Base-by-base conservation (phyloP, 2,329 filamentous ascomycete species). In the Sphaerulina musiva region DNA sequence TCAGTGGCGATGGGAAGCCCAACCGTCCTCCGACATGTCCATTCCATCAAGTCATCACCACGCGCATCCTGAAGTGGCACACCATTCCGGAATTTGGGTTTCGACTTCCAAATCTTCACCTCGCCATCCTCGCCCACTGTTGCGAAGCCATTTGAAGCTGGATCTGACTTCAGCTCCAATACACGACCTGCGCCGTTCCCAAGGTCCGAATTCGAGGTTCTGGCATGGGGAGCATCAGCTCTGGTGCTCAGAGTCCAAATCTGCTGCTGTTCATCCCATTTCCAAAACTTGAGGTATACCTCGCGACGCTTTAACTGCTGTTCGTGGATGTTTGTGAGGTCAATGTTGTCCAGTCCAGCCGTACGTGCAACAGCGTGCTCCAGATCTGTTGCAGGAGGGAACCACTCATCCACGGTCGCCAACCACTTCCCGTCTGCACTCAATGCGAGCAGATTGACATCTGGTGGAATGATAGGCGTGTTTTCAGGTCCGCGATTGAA, bases 211-310 rank as follows among this genome's bases (percentile, higher is more conserved):
- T 56, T 55, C 12, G 50, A 46, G 26, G 71, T 70, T 6, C 72
- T 68, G 9, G 55, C 74, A 70, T 98, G 92, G 12, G 93, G 91
- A 7, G 83, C 80, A 68, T 95, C 90, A 51, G 97, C 82, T 55
- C 92, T 83, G 2, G 90, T 87, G 48, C 89, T 83, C 9, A 98
- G 76, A 57, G 87, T 83, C 78, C 93, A 89, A 14, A 72, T 64
- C 11, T 62, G 74, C 66, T 66, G 80, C 67, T 66, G 76, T 66
- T 64, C 76, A 66, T 72, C 81, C 82, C 72, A 87, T 71, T 69
- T 84, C 93, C 93, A 98, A 69, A 98, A 93, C 68, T 95, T 96
- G 47, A 98, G 76, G 64, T 87, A 87, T 0, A 90, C 81, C 68
- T 97, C 92, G 42, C 79, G 79, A 73, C 77, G 60, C 72, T 74